phyloP scores from a whole-genome alignment of 345 rosid species.

The Punica granatum region DNA sequence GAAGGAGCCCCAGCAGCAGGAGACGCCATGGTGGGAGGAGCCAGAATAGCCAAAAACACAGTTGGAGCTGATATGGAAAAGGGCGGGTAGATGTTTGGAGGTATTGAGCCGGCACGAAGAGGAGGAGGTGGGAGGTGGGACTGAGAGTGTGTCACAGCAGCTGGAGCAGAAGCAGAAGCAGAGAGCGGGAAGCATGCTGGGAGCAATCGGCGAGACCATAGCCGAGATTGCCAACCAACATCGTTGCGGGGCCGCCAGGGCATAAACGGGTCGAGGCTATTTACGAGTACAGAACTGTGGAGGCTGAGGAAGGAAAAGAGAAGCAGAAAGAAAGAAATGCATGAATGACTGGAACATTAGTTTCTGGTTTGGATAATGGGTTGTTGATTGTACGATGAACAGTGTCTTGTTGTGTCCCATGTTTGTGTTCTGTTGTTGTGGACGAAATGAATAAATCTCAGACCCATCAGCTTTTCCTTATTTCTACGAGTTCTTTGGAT shows the following conservation, averaged over 20 bases:
- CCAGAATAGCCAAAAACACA: constrained; percentile 1
- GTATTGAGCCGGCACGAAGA: constrained; percentile 4
- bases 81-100: neutral
- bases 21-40: neutral
- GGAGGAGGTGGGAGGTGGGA: neutral
- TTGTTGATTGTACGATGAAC: neutral
- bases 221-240: constrained; percentile 58
- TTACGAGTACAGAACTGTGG: neutral
- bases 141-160: neutral
- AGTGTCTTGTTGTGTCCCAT: neutral
- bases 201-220: constrained; percentile 73
- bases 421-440: neutral
- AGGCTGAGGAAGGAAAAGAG: neutral
- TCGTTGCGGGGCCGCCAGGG: constrained; percentile 29
- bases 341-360: no score
- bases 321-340: neutral
- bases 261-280: constrained; percentile 1
- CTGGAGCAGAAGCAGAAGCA: constrained; percentile 9
- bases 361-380: no score
- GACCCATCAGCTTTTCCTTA: no score
- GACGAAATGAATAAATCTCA: no score
- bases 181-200: constrained; percentile 29
- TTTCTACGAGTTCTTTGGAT: no score
- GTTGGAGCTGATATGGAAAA: neutral
- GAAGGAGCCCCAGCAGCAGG: neutral